Evolutionary conservation across 164 flowering plant genomes (phyloP).

Genomic region (Stephania japonica): DNA sequence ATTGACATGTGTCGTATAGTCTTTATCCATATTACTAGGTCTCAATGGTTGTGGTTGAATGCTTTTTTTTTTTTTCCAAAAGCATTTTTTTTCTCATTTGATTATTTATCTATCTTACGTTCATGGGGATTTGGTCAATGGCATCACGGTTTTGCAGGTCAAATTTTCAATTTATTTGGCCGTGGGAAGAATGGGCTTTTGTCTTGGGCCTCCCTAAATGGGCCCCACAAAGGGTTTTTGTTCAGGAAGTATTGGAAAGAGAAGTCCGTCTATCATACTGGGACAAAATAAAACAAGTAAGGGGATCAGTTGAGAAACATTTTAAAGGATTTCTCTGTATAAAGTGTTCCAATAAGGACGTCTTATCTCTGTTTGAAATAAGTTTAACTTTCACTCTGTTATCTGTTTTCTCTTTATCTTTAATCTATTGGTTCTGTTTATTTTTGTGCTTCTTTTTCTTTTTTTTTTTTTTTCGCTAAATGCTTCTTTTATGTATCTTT

Average conservation of each 20-base stretch:
- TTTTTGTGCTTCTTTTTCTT: no score
- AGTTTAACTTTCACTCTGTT: no score
- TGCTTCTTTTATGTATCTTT: background rate
- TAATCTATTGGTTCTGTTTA: no score
- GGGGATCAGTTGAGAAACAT: background rate
- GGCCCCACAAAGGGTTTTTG: conserved; percentile 97
- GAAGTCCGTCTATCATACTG: conserved; percentile 96
- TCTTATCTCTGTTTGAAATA: no score
- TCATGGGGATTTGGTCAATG: background rate
- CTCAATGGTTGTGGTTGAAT: background rate
- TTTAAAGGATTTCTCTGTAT: no score
- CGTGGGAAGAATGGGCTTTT: conserved; percentile 98
- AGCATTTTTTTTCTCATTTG: background rate
- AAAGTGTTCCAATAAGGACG: no score
- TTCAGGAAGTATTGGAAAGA: conserved; percentile 95
- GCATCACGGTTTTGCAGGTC: conserved; percentile 48
- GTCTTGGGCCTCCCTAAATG: conserved; percentile 93
- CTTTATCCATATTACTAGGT: background rate
- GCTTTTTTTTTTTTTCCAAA: background rate
- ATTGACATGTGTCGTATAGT: background rate
- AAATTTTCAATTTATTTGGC: conserved; percentile 97
- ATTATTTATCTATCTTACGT: background rate
- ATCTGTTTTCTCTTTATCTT: no score
- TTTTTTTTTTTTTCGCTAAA: no score
- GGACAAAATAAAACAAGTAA: conserved; percentile 98